Evolutionary conservation across 305 asterid species (phyloP).

Genomic region (Fraxinus paxiana): DNA sequence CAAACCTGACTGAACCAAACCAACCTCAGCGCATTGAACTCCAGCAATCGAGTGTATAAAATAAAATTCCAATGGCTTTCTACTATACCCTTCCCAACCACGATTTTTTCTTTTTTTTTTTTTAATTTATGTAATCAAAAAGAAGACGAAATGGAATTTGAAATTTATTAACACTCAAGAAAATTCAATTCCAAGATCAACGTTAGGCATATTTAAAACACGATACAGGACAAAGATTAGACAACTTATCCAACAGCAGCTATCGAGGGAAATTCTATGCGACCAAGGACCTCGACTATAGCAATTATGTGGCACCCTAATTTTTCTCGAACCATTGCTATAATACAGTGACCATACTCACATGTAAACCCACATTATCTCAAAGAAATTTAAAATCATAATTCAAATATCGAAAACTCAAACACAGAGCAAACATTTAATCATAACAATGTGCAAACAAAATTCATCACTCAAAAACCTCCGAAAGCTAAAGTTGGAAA

Average conservation of each 20-base stretch:
- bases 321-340: too few species aligned
- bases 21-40: too few species aligned
- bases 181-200: too few species aligned
- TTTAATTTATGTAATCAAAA: too few species aligned
- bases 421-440: background rate
- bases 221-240: background rate
- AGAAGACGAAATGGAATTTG: too few species aligned
- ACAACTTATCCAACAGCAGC: background rate
- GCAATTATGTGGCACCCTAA: background rate
- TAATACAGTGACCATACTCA: background rate
- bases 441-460: background rate
- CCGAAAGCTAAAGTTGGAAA: conserved; percentile 15
- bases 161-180: too few species aligned
- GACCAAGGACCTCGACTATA: background rate
- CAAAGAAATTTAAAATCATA: background rate
- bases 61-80: too few species aligned
- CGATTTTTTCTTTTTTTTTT: too few species aligned
- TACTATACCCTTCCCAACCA: too few species aligned
- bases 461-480: conserved; percentile 20
- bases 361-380: background rate
- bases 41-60: too few species aligned
- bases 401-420: background rate
- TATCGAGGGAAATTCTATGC: background rate
- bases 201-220: background rate
- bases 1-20: too few species aligned